These are phyloP conservation scores for Gryganskiella cystojenkinii DNA, from an alignment of 192 early-diverging fungal genomes.

Conservation along the genomic window DNA sequence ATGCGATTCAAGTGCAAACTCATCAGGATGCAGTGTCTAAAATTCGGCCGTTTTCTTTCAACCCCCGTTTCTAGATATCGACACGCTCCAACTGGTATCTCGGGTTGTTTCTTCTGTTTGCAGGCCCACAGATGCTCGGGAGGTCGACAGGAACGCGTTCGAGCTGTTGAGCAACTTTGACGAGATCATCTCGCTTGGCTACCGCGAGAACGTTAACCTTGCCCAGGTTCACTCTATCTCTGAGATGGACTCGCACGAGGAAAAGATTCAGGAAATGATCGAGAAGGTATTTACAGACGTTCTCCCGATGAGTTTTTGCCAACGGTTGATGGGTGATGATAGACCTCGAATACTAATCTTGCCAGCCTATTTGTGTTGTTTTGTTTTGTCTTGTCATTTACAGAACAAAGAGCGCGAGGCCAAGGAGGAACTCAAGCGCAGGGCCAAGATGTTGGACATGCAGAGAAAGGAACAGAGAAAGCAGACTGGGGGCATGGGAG, in stretches of 20 bases:
- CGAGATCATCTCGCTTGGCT: constrained; percentile 90
- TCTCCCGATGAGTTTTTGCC: too few species aligned
- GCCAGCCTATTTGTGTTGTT: too few species aligned
- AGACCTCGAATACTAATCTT: too few species aligned
- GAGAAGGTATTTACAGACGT: constrained; percentile 67
- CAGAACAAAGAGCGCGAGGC: constrained; percentile 95
- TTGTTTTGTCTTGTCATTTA: too few species aligned
- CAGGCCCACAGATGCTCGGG: constrained; percentile 82
- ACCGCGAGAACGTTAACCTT: constrained; percentile 90
- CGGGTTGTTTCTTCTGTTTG: constrained; percentile 91
- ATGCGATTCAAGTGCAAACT: too few species aligned
- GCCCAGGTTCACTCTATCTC: constrained; percentile 89
- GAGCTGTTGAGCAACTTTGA: constrained; percentile 93
- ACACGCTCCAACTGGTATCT: constrained; percentile 91
- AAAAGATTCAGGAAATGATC: constrained; percentile 95
- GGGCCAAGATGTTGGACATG: constrained; percentile 89
- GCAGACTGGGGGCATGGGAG: constrained; percentile 66
- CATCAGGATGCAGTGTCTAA: too few species aligned
- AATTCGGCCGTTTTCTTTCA: too few species aligned
- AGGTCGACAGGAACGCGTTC: constrained; percentile 85
- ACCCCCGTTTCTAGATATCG: constrained; percentile 72
- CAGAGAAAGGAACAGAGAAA: constrained; percentile 83
- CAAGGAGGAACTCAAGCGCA: constrained; percentile 92
- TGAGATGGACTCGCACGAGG: constrained; percentile 98
- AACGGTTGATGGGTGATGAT: too few species aligned